Evolutionary conservation across 371 early-diverging fungal species (phyloP), one percentile per base, ranked within the genome.

Genomic region (Phascolomyces articulosus): DNA sequence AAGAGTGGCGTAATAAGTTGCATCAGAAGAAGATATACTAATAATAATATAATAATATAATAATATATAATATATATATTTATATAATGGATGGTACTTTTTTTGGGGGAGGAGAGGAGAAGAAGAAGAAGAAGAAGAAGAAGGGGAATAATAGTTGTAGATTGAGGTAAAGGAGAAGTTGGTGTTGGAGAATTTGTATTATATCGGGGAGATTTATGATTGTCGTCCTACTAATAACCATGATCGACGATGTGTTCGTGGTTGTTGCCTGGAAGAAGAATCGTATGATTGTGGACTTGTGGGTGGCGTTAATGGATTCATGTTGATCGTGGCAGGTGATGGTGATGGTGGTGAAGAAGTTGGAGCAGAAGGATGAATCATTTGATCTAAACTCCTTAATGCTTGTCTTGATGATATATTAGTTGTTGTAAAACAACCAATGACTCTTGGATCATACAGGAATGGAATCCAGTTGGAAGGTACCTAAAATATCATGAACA

Each of bases 401-500:
- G 60, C 47, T 16, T 59, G 60, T 28, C 40, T 41, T 10, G 60
- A 23, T 57, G 57, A 57, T 40, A 57, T 24, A 29, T 16, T 40
- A 11, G 38, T 40, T 9, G 40, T 41, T 9, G 40, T 41, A 6
- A 59, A 23, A 29, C 44, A 44, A 21, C 44, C 60, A 8, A 47
- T 24, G 11, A 41, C 47, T 26, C 29, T 47, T 20, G 66, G 61
- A 56, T 60, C 31, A 21, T 55, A 29, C 44, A 61, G 15, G 16
- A 60, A 44, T 11, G 40, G 27, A n/a, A 44, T 26, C 40, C 60
- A 40, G 9, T 60, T 54, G 15, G 61, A 40, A 9, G 61, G 60
- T 55, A 60, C 34, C 66, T 55, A 44, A 51, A 44, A n/a, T 38
- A 38, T 6, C 13, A 13, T 38, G 38, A 9, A 13, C 13, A 58